A percentile compares a stretch with the other conserved stretches of the same genome.
phyloP scores from a whole-genome alignment of 805 yeast genomes.

The Starmerella geochares region DNA sequence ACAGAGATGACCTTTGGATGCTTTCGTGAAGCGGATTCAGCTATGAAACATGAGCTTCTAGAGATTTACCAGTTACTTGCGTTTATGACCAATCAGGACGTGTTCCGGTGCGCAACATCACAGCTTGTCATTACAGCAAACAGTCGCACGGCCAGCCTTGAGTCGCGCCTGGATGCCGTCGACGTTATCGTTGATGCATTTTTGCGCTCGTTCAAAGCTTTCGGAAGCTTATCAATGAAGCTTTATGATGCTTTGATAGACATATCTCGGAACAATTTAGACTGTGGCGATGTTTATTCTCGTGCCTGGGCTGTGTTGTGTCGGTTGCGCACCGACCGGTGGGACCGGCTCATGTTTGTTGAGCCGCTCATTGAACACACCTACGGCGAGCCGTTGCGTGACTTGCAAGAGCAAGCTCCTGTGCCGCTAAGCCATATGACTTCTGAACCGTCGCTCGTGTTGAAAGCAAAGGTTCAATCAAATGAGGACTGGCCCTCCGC shows the following conservation, averaged over 20 bases:
- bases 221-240: slow-evolving; percentile 8
- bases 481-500: background rate
- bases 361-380: slow-evolving; percentile 22
- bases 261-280: slow-evolving; percentile 12
- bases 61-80: slow-evolving; percentile 17
- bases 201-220: slow-evolving; percentile 7
- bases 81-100: slow-evolving; percentile 6
- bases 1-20: slow-evolving; percentile 15
- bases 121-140: slow-evolving; percentile 11
- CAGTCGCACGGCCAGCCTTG: background rate
- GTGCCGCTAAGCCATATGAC: slow-evolving; percentile 32
- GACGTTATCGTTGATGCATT: slow-evolving; percentile 15
- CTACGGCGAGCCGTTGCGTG: slow-evolving; percentile 22
- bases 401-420: slow-evolving; percentile 34
- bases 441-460: slow-evolving; percentile 31
- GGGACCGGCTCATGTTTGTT: slow-evolving; percentile 18
- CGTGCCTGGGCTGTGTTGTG: slow-evolving; percentile 23
- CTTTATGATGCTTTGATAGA: slow-evolving; percentile 13
- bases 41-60: slow-evolving; percentile 11
- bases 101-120: slow-evolving; percentile 12
- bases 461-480: slow-evolving; percentile 7
- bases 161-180: slow-evolving; percentile 2
- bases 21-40: slow-evolving; percentile 12
- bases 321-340: slow-evolving; percentile 20
- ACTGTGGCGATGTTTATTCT: slow-evolving; percentile 18